These are phyloP conservation scores for Lycium ferocissimum DNA, from an alignment of 257 asterid species.

Conservation along the genomic window DNA sequence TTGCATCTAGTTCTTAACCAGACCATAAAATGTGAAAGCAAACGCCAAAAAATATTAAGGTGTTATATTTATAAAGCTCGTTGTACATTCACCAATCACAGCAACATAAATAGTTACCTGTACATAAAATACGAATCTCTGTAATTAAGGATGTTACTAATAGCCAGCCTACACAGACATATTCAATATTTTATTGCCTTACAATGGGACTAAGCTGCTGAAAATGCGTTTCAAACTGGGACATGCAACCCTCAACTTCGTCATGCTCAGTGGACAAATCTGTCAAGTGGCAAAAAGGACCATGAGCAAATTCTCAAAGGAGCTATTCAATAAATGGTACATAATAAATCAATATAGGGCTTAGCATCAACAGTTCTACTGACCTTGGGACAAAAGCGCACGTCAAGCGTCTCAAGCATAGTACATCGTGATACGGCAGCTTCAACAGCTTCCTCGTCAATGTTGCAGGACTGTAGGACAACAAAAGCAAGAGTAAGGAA, in stretches of 20 bases:
- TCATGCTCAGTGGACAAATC: slow-evolving; percentile 79
- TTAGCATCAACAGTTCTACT: neutral
- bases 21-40: neutral
- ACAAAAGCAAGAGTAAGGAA: neutral
- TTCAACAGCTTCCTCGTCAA: slow-evolving; percentile 81
- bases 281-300: slow-evolving; percentile 36
- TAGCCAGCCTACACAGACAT: slow-evolving; percentile 26
- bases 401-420: slow-evolving; percentile 96
- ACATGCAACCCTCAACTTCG: slow-evolving; percentile 66
- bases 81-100: neutral
- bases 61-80: neutral
- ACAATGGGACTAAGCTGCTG: slow-evolving; percentile 69
- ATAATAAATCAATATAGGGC: neutral
- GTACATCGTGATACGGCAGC: slow-evolving; percentile 71
- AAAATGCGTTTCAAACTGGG: slow-evolving; percentile 90
- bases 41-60: neutral
- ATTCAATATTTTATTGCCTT: slow-evolving; percentile 32
- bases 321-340: neutral
- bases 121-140: slow-evolving; percentile 1
- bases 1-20: neutral
- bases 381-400: slow-evolving; percentile 95
- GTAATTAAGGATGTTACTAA: neutral
- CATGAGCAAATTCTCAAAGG: neutral
- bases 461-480: slow-evolving; percentile 73
- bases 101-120: neutral